phyloP scores from a whole-genome alignment of 306 rosid genomes.

The Cicer yamashitae region DNA sequence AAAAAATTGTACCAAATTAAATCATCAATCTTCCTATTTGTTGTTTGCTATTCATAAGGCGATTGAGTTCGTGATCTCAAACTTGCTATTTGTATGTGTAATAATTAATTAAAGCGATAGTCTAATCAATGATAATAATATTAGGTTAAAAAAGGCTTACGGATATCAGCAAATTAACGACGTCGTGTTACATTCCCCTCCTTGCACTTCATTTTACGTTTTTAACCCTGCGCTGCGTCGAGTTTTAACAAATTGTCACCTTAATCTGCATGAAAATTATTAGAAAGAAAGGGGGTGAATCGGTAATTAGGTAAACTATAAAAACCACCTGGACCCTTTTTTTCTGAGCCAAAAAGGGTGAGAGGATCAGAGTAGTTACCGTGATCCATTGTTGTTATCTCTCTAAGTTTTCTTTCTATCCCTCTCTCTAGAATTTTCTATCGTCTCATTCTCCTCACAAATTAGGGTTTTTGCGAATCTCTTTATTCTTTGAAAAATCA shows the following conservation, averaged over 20 bases:
- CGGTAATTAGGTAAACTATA: slow-evolving; percentile 33
- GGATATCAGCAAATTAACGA: slow-evolving; percentile 8
- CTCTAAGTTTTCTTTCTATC: slow-evolving; percentile 12
- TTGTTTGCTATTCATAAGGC: too few relatives aligned
- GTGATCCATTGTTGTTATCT: slow-evolving; percentile 64
- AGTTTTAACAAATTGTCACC: neutral
- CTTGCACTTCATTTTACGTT: neutral
- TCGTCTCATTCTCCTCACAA: slow-evolving; percentile 39
- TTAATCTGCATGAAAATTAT: slow-evolving; percentile 1
- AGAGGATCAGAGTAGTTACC: slow-evolving; percentile 77
- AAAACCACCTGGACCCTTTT: slow-evolving; percentile 41
- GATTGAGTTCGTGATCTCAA: too few relatives aligned
- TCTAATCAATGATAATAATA: slow-evolving; percentile 13
- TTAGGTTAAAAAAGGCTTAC: neutral
- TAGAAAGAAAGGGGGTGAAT: slow-evolving; percentile 12
- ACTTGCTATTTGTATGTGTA: too few relatives aligned
- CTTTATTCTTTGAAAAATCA: slow-evolving; percentile 40
- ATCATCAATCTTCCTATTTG: too few relatives aligned
- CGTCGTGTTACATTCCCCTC: slow-evolving; percentile 37
- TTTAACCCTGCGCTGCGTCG: slow-evolving; percentile 6
- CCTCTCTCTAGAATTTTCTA: slow-evolving; percentile 51
- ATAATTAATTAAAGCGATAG: neutral
- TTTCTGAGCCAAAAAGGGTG: slow-evolving; percentile 49
- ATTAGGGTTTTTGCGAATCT: slow-evolving; percentile 68
- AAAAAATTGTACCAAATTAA: too few relatives aligned